Conservation (phyloP, 495 filamentous ascomycete species). For the Apiosordaria backusii region DNA sequence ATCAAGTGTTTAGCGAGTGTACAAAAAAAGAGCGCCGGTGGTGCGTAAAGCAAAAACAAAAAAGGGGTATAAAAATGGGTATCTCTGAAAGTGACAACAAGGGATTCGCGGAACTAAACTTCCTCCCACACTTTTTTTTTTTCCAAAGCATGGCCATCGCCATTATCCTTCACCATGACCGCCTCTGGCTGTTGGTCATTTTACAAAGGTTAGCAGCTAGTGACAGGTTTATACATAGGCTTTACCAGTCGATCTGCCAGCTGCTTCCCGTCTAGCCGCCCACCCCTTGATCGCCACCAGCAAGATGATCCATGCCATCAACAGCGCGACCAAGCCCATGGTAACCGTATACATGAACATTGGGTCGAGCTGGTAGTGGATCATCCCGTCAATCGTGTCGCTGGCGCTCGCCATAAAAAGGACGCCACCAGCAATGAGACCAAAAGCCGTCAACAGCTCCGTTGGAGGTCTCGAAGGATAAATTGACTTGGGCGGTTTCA, state of each 20-base stretch:
- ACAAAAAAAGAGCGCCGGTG: background rate
- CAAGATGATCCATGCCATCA: slow-evolving; percentile 82
- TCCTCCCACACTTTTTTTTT: background rate
- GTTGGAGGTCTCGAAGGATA: slow-evolving; percentile 88
- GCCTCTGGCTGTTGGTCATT: background rate
- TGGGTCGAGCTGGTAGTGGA: slow-evolving; percentile 65
- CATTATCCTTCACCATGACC: background rate
- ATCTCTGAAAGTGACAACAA: background rate
- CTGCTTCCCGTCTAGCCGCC: slow-evolving; percentile 62
- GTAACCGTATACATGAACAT: slow-evolving; percentile 95
- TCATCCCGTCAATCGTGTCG: slow-evolving; percentile 68
- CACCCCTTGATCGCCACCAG: slow-evolving; percentile 86
- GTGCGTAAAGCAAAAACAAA: background rate
- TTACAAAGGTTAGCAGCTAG: background rate
- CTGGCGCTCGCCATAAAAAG: slow-evolving; percentile 92
- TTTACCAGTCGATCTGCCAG: background rate
- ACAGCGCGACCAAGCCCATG: slow-evolving; percentile 74
- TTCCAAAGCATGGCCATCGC: background rate
- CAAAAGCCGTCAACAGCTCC: slow-evolving; percentile 81
- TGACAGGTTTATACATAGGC: background rate
- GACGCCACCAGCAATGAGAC: slow-evolving; percentile 78
- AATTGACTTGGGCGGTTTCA: slow-evolving; percentile 78
- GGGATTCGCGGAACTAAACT: background rate
- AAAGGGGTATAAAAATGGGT: background rate
- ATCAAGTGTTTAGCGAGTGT: background rate